Base-by-base conservation (phyloP, 495 filamentous ascomycete species). In the Lophiotrema nucula region DNA sequence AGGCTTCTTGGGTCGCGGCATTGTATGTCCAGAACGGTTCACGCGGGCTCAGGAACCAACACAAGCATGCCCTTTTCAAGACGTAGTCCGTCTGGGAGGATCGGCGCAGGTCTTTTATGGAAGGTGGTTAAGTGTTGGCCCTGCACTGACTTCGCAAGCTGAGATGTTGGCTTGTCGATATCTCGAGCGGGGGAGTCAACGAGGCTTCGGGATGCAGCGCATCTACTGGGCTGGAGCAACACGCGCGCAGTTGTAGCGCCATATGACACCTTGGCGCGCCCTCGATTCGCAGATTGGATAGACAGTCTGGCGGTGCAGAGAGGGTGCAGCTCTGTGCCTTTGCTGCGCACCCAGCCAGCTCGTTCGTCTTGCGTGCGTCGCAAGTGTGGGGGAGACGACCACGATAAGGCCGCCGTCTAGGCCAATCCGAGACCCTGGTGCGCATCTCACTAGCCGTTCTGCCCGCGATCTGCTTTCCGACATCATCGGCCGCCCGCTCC, bases 1-100 rank as follows among this genome's bases (percentile, higher is more conserved):
- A 15, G 67, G 69, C 49, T 71, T 74, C 66, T 71, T 73, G 35
- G 71, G 70, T 45, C 72, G 69, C 16, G 72, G 72, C 72, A 74
- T 74, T 19, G 46, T 56, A 12, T n/a, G 10, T 37, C 5, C 4
- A 46, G 15, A 37, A 11, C 16, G 26, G 52, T 13, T 21, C 39
- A 43, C 8, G 16, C 18, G 12, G 8, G 16, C 11, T 31, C 15
- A 52, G 19, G 27, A 24, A 10, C 19, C n/a, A 53, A 43, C 19
- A 16, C 22, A 35, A 10, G 35, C 16, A 43, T 59, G 39, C 18
- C 25, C 53, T 45, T 22, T 53, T 33, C 18, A 12, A 43, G 39
- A 11, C 39, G 39, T 13, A 12, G 39, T 21, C 19, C 6, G 39
- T 6, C 6, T 18, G 19, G 25, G 43, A 26, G 57, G 57, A 60